A percentile compares a stretch with the other conserved stretches of the same genome.
phyloP scores from a whole-genome alignment of 164 flowering plant species.

The Taxillus chinensis region DNA sequence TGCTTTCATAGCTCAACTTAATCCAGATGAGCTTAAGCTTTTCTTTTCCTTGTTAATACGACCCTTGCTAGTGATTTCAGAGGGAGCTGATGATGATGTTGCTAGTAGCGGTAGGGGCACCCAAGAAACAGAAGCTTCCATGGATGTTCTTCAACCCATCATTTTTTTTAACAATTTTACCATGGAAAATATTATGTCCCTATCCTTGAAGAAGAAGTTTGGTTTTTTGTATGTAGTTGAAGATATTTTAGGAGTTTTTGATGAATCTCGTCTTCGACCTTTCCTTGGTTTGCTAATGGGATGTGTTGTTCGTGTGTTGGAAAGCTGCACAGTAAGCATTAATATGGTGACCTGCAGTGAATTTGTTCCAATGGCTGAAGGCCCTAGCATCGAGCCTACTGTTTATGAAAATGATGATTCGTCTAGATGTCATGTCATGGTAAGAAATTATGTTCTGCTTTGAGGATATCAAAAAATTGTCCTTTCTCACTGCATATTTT shows the following conservation, averaged over 20 bases:
- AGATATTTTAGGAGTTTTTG: conserved; percentile 69
- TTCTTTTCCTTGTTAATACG: conserved; percentile 58
- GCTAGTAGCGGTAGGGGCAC: conserved; percentile 2
- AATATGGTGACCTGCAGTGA: conserved; percentile 16
- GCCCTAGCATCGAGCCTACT: conserved; percentile 2
- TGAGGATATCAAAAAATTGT: too few species aligned
- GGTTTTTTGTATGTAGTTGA: conserved; percentile 82
- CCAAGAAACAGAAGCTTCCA: conserved; percentile 6
- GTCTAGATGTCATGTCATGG: conserved; percentile 21
- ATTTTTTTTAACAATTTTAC: conserved; percentile 35
- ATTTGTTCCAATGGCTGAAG: conserved; percentile 11
- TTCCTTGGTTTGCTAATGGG: conserved; percentile 71
- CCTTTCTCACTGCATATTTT: too few species aligned
- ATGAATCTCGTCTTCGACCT: conserved; percentile 54
- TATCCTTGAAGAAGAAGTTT: conserved; percentile 69
- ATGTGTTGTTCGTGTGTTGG: conserved; percentile 59
- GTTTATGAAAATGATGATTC: conserved; percentile 11
- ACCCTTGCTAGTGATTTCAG: conserved; percentile 33
- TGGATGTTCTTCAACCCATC: conserved; percentile 23
- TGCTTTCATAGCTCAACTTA: conserved; percentile 68
- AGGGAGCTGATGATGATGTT: conserved; percentile 17
- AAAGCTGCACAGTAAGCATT: conserved; percentile 47
- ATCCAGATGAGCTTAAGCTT: conserved; percentile 62
- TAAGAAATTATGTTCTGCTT: conserved; percentile 12
- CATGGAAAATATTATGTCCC: conserved; percentile 22